Base-by-base conservation (phyloP, 768 basidiomycete species). In the Kwoniella newhampshirensis region DNA sequence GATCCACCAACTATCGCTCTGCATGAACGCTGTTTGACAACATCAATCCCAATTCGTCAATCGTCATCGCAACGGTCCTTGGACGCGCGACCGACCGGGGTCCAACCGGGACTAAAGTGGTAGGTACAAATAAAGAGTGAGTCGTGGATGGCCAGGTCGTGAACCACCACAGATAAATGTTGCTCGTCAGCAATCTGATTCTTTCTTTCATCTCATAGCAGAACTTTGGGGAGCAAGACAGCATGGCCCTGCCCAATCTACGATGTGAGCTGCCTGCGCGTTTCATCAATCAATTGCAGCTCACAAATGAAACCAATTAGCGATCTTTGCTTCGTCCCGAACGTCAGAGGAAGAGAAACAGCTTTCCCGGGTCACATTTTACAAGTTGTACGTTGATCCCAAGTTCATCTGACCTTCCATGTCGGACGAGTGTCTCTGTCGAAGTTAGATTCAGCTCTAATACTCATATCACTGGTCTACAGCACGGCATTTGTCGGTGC, bases 321-420 rank as follows among this genome's bases (percentile, higher is more conserved):
- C 71, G 13, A 76, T 76, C 54, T 76, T 76, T 55, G 75, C 75
- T 12, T 74, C 73, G 1, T 73, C 75, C 6, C 60, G 75, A 21
- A 76, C 75, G 5, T 73, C 75, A n/a, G 75, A 74, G 30, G 75
- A 76, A 50, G 75, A 76, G 44, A 39, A 66, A 9, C 73, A 76
- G 45, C 54, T 76, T 12, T 76, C 75, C 21, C 50, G 75, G n/a
- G 56, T 62, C 13, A 76, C 75, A 2, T 76, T 76, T 48, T 76
- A 76, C 60, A 73, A 70, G 57, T 76, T 76, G 75, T 74, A n/a
- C 40, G 70, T 67, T 26, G n/a, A 39, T 51, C 27, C 13, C 43
- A n/a, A n/a, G n/a, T 27, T 35, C 25, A 23, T 27, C 17, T 53
- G 32, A 17, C 21, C 2, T 7, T 39, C 11, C 26, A 30, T 46